Base-by-base conservation (phyloP, 805 yeast species). In the Cephaloascus albidus region DNA sequence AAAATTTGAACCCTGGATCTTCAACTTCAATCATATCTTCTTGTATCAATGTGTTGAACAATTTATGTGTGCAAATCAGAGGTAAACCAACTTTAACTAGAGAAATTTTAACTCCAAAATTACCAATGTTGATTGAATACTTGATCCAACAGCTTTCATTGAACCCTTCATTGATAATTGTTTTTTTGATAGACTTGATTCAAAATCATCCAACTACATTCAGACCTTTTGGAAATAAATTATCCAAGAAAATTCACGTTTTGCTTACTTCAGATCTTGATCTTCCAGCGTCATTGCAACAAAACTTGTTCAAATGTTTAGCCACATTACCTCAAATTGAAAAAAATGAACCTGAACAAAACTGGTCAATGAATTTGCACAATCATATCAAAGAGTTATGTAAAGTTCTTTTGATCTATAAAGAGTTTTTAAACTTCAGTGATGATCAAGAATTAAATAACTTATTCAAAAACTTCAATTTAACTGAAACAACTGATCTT, bases 81-180 rank as follows among this genome's bases (percentile, higher is more conserved):
- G 90, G 87, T 2, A 88, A 88, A 52, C 86, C 95, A 1, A 80
- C 88, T 1, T 68, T 90, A 33, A 81, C 90, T 3, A 74, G 97
- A 54, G 96, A 88, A 52, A 64, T 83, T 6, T 69, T 87, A 41
- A 85, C 95, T 2, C 94, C 96, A 5, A 80, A 80, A 48, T 63
- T 90, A 41, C 76, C 85, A 8, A 65, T 68, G 2, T 74, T 83
- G 34, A 74, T 86, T 42, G 58, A 72, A 15, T 55, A 71, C 4
- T 65, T 79, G 38, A 50, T 86, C 40, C 76, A 69, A 3, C 54
- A 55, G 35, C 32, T 66, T 14, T 55, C 51, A 23, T 49, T 36
- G 35, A 43, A 44, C 20, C 64, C 71, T 2, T 45, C 60, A 27
- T 49, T 68, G 10, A 55, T 69, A 28, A 52, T 67, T 20, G 51